Conservation (phyloP, 768 basidiomycete genomes). For the Mycena vitilis region DNA sequence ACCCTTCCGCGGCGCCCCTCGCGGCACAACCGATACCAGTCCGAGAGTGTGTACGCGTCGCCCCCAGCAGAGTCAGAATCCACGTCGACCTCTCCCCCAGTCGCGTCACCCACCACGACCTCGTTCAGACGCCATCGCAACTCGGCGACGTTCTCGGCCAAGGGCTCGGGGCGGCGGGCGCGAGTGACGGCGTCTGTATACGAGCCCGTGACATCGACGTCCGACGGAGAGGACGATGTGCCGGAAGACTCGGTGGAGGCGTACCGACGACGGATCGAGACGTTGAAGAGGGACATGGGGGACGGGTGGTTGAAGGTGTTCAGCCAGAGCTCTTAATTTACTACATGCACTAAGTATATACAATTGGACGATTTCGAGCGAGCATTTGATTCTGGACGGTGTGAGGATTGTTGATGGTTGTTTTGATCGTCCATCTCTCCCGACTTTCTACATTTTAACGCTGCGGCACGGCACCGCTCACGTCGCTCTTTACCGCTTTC, state of each 20-base stretch:
- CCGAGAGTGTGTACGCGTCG: conserved; percentile 53
- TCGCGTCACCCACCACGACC: conserved; percentile 25
- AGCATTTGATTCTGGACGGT: background rate
- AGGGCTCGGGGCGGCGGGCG: conserved; percentile 58
- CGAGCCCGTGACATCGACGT: conserved; percentile 56
- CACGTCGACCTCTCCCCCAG: conserved; percentile 30
- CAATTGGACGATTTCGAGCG: conserved; percentile 3
- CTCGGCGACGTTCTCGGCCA: conserved; percentile 52
- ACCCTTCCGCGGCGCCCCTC: conserved; percentile 39
- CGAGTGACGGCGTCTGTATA: conserved; percentile 73
- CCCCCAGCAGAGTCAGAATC: conserved; percentile 32
- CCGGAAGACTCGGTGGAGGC: conserved; percentile 69
- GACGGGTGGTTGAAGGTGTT: conserved; percentile 91
- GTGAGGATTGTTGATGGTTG: background rate
- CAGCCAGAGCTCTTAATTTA: conserved; percentile 62
- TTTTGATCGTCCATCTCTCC: conserved; percentile 16
- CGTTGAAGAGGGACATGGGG: conserved; percentile 87
- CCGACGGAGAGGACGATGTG: conserved; percentile 39
- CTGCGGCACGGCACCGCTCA: conserved; percentile 46
- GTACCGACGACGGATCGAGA: conserved; percentile 83
- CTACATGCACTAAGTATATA: background rate
- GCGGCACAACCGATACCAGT: conserved; percentile 64
- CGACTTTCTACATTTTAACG: conserved; percentile 34
- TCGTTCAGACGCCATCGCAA: conserved; percentile 34
- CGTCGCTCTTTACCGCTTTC: conserved; percentile 73